Percentiles rank a stretch among this genome's conserved stretches.
These are phyloP conservation scores for Debaryomyces hansenii DNA, from an alignment of 805 yeast species.

Conservation along the genomic window DNA sequence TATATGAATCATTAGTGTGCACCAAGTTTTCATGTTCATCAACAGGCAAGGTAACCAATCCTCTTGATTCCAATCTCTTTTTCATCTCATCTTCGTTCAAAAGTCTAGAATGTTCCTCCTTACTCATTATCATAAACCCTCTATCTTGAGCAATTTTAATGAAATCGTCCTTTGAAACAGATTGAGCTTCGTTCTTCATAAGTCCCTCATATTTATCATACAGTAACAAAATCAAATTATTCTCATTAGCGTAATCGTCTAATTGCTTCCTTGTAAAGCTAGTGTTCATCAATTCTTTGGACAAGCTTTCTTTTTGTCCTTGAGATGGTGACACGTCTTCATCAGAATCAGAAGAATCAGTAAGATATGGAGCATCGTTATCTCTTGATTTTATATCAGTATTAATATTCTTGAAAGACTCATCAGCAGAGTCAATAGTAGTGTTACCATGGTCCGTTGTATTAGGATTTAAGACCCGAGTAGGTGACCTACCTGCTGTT, in stretches of 20 bases:
- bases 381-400: conserved; percentile 11
- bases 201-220: conserved; percentile 32
- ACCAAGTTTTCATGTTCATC: conserved; percentile 18
- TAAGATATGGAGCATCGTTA: conserved; percentile 22
- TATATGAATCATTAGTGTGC: conserved; percentile 8
- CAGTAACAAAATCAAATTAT: conserved; percentile 31
- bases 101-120: conserved; percentile 26
- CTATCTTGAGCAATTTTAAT: conserved; percentile 18
- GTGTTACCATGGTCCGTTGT: background rate
- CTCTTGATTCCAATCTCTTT: conserved; percentile 25
- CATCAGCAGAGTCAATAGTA: conserved; percentile 10
- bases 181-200: conserved; percentile 21
- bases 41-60: conserved; percentile 32
- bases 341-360: conserved; percentile 25
- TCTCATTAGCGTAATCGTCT: conserved; percentile 33
- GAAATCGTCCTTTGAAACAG: conserved; percentile 24
- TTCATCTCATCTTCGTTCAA: conserved; percentile 36
- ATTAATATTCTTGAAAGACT: conserved; percentile 9
- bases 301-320: conserved; percentile 8
- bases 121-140: conserved; percentile 28
- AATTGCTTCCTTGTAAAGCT: conserved; percentile 20
- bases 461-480: conserved; percentile 17
- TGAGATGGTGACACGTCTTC: conserved; percentile 1
- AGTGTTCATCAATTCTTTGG: conserved; percentile 14
- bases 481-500: conserved; percentile 17